Percentiles rank a stretch among this genome's conserved stretches.
Conservation (phyloP, 371 early-diverging fungal species). For the Rhizomucor miehei region DNA sequence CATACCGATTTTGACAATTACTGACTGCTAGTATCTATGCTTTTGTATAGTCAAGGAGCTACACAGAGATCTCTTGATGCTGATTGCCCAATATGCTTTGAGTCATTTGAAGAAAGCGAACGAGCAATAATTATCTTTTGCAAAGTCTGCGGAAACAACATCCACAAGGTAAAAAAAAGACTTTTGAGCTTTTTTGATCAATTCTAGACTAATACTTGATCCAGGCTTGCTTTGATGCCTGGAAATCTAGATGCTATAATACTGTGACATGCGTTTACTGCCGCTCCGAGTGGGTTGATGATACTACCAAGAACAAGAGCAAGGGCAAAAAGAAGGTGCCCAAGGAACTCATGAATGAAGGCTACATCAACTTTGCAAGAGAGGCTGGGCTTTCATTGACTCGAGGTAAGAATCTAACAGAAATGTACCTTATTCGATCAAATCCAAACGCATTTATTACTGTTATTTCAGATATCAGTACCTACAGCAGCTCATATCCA, state of each 20-base stretch:
- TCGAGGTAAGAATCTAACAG: slow-evolving; percentile 18
- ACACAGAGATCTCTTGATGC: slow-evolving; percentile 30
- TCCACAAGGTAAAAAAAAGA: slow-evolving; percentile 25
- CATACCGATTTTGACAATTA: slow-evolving; percentile 7
- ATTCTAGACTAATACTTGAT: background rate
- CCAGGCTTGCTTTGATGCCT: slow-evolving; percentile 26
- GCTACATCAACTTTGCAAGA: slow-evolving; percentile 24
- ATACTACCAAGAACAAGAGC: background rate
- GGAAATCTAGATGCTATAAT: slow-evolving; percentile 15
- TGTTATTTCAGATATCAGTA: background rate
- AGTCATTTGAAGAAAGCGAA: slow-evolving; percentile 25
- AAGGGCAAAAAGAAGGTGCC: background rate
- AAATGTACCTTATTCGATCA: background rate
- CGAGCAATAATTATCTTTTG: slow-evolving; percentile 22
- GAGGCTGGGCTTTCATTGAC: slow-evolving; percentile 16
- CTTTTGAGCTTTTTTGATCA: background rate
- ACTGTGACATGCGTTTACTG: slow-evolving; percentile 38
- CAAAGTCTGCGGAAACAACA: slow-evolving; percentile 32
- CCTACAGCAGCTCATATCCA: background rate
- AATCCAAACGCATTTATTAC: no score
- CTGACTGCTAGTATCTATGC: background rate
- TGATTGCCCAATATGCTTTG: slow-evolving; percentile 43
- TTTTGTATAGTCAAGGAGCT: background rate
- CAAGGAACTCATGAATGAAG: slow-evolving; percentile 8
- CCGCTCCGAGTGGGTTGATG: slow-evolving; percentile 23